Conservation (phyloP, 768 basidiomycete genomes). For the Russula earlei region DNA sequence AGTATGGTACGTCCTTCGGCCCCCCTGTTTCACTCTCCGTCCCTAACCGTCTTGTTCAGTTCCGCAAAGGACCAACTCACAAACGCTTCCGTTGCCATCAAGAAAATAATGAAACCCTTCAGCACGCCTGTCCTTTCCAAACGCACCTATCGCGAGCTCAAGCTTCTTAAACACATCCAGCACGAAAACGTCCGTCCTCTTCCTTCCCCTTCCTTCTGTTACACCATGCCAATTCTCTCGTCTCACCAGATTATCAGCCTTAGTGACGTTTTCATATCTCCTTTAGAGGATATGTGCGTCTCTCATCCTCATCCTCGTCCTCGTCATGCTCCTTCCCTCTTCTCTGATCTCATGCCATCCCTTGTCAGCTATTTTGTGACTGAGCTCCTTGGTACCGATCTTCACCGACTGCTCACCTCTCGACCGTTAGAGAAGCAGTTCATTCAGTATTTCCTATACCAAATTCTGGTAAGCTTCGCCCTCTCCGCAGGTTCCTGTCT, state of each 20-base stretch:
- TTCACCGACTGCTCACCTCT: conserved; percentile 93
- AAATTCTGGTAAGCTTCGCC: conserved; percentile 68
- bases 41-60: conserved; percentile 31
- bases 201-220: neutral
- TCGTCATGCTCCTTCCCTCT: neutral
- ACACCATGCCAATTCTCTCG: neutral
- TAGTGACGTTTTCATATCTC: conserved; percentile 98
- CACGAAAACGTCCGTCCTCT: conserved; percentile 79
- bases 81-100: conserved; percentile 90
- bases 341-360: neutral
- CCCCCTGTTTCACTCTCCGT: neutral
- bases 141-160: conserved; percentile 95
- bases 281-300: conserved; percentile 91
- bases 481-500: neutral
- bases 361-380: conserved; percentile 89
- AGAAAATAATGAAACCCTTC: conserved; percentile 99
- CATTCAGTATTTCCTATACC: conserved; percentile 99
- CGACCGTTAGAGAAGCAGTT: conserved; percentile 98
- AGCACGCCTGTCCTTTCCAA: conserved; percentile 97
- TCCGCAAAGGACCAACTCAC: conserved; percentile 95
- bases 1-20: conserved; percentile 57
- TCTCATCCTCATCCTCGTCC: neutral
- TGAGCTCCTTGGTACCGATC: conserved; percentile 94
- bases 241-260: conserved; percentile 84
- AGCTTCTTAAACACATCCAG: conserved; percentile 95